A percentile compares a stretch with the other conserved stretches of the same genome.
Conservation (phyloP, 805 yeast genomes). For the Saturnispora silvae region DNA sequence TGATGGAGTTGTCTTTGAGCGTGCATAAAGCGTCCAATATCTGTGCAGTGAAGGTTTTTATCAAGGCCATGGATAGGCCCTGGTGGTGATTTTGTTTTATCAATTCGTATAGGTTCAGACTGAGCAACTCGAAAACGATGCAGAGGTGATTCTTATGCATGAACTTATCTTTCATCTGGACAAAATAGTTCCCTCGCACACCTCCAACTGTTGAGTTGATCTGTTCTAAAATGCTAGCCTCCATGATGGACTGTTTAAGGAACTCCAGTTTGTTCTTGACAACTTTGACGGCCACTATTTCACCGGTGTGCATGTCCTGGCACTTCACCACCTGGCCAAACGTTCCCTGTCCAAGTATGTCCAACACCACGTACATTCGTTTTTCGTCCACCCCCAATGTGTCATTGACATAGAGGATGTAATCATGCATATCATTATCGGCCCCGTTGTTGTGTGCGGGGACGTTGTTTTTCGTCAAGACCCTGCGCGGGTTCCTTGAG, state of each 20-base stretch:
- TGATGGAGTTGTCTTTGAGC: conserved; percentile 71
- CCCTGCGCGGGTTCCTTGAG: conserved; percentile 82
- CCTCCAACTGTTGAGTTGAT: conserved; percentile 64
- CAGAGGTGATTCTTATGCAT: conserved; percentile 90
- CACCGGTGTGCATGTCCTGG: conserved; percentile 63
- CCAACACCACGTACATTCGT: conserved; percentile 78
- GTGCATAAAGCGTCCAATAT: conserved; percentile 70
- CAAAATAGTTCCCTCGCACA: conserved; percentile 56
- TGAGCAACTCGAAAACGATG: conserved; percentile 80
- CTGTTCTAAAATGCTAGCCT: conserved; percentile 75
- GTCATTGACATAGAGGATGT: conserved; percentile 89
- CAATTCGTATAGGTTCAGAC: conserved; percentile 81
- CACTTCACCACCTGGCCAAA: conserved; percentile 98
- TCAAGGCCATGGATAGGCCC: conserved; percentile 73
- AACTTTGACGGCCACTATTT: conserved; percentile 88
- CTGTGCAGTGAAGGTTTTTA: conserved; percentile 70
- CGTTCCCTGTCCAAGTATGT: conserved; percentile 90
- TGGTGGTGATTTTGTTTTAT: conserved; percentile 89
- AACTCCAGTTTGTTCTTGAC: conserved; percentile 88
- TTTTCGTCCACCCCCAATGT: conserved; percentile 80
- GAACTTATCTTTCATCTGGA: conserved; percentile 76
- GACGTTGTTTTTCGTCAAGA: conserved; percentile 84
- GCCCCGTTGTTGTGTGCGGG: conserved; percentile 70
- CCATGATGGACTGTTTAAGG: conserved; percentile 83
- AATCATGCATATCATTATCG: conserved; percentile 85